phyloP scores from a whole-genome alignment of 2,329 filamentous ascomycete genomes.

The Pseudopithomyces maydicus region DNA sequence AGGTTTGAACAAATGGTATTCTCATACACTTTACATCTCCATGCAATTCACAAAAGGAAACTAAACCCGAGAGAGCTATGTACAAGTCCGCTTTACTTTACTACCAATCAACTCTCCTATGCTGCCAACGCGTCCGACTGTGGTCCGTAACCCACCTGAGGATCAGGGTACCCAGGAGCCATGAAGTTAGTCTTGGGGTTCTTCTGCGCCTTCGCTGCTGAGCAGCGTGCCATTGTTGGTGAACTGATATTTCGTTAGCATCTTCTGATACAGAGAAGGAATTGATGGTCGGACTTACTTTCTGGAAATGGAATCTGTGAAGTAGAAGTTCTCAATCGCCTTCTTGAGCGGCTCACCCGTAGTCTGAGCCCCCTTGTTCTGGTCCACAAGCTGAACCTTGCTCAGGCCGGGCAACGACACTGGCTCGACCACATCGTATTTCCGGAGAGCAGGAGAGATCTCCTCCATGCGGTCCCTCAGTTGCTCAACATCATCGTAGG shows the following conservation, averaged over 20 bases:
- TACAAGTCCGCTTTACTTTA: slow-evolving; percentile 27
- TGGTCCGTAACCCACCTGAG: slow-evolving; percentile 50
- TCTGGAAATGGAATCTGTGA: slow-evolving; percentile 95
- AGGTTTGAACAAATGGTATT: slow-evolving; percentile 19
- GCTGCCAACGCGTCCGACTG: slow-evolving; percentile 23
- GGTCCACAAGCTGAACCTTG: slow-evolving; percentile 94
- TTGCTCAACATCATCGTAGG: slow-evolving; percentile 89
- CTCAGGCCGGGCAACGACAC: slow-evolving; percentile 73
- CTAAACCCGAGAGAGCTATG: slow-evolving; percentile 28
- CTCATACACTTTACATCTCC: slow-evolving; percentile 28
- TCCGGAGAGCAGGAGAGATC: slow-evolving; percentile 86
- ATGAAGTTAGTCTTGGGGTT: slow-evolving; percentile 58
- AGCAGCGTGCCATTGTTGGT: slow-evolving; percentile 97
- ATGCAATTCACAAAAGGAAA: slow-evolving; percentile 23
- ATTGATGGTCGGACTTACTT: slow-evolving; percentile 65
- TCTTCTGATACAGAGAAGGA: background rate
- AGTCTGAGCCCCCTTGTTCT: slow-evolving; percentile 86
- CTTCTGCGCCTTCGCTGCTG: slow-evolving; percentile 78
- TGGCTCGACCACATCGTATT: slow-evolving; percentile 90
- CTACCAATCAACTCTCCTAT: slow-evolving; percentile 17
- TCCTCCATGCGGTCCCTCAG: slow-evolving; percentile 93
- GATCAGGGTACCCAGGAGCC: slow-evolving; percentile 52
- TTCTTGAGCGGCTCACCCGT: slow-evolving; percentile 77
- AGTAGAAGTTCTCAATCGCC: slow-evolving; percentile 95
- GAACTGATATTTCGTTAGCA: slow-evolving; percentile 64